Conservation (phyloP, 202 grass and related monocot species). For the Saccharum hybrid region DNA sequence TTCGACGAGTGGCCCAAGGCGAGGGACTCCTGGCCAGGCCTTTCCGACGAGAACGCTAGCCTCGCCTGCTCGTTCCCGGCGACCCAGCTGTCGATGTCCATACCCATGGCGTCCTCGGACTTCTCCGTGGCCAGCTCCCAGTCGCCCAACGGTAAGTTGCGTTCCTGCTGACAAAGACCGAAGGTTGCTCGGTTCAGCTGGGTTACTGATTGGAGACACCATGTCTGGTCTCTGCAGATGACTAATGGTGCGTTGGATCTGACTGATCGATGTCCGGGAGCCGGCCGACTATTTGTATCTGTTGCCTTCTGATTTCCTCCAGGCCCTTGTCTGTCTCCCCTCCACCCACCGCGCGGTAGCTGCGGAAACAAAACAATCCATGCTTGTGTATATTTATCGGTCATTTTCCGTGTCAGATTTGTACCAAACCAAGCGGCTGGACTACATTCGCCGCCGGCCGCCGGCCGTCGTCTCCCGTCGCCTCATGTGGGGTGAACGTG, state of each 20-base stretch:
- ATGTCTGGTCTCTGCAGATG: slow-evolving; percentile 43
- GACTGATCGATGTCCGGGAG: not conserved
- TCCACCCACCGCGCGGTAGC: slow-evolving; percentile 13
- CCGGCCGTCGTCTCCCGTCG: not conserved
- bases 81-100: slow-evolving; percentile 86
- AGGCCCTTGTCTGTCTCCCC: not conserved
- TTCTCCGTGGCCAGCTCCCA: slow-evolving; percentile 70
- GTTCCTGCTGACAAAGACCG: not conserved
- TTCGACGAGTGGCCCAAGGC: slow-evolving; percentile 86
- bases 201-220: not conserved
- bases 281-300: not conserved
- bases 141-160: slow-evolving; percentile 60
- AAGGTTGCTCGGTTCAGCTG: not conserved
- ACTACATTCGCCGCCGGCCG: not conserved
- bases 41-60: slow-evolving; percentile 51
- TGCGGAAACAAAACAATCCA: slow-evolving; percentile 8
- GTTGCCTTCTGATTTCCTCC: slow-evolving; percentile 6
- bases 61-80: slow-evolving; percentile 57
- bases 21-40: slow-evolving; percentile 64
- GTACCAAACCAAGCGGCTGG: slow-evolving; percentile 19
- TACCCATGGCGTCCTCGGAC: slow-evolving; percentile 66
- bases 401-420: slow-evolving; percentile 35
- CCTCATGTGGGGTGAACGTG: slow-evolving; percentile 27
- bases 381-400: slow-evolving; percentile 41
- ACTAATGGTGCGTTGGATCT: slow-evolving; percentile 18